phyloP scores from a whole-genome alignment of 345 rosid genomes.

The Kandelia obovata region DNA sequence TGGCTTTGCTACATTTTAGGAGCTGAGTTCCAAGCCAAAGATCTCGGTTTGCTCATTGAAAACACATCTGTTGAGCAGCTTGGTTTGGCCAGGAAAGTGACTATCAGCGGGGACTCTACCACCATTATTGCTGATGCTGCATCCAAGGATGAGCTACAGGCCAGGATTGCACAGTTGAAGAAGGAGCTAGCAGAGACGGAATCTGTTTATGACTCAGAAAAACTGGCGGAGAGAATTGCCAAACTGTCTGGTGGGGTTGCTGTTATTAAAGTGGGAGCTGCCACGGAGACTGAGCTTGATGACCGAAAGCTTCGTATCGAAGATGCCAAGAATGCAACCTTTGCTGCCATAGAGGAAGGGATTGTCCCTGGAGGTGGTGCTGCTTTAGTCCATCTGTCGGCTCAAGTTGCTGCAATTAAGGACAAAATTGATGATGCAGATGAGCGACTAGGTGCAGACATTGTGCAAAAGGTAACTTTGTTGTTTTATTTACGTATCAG shows the following conservation, averaged over 20 bases:
- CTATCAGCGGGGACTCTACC: slow-evolving; percentile 72
- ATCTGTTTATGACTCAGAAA: slow-evolving; percentile 81
- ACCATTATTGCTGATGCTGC: slow-evolving; percentile 95
- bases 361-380: slow-evolving; percentile 99
- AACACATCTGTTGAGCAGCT: slow-evolving; percentile 77
- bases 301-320: slow-evolving; percentile 92
- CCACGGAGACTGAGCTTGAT: slow-evolving; percentile 97
- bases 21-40: slow-evolving; percentile 87
- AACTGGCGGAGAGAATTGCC: slow-evolving; percentile 94
- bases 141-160: slow-evolving; percentile 85
- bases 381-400: slow-evolving; percentile 79
- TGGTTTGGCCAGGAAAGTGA: slow-evolving; percentile 80
- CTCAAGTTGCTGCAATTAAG: slow-evolving; percentile 62
- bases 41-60: slow-evolving; percentile 75
- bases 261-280: slow-evolving; percentile 96
- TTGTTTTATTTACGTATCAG: too few relatives aligned
- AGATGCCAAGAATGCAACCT: slow-evolving; percentile 97
- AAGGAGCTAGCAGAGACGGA: slow-evolving; percentile 88
- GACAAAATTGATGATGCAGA: slow-evolving; percentile 72
- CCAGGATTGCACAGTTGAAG: slow-evolving; percentile 77
- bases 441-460: slow-evolving; percentile 90
- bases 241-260: slow-evolving; percentile 97
- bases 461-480: slow-evolving; percentile 77
- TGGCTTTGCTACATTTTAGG: slow-evolving; percentile 42
- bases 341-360: slow-evolving; percentile 98